Percentiles rank a stretch among this genome's conserved stretches.
Evolutionary conservation across 345 rosid genomes (phyloP).

Genomic region (Brassica juncea): DNA sequence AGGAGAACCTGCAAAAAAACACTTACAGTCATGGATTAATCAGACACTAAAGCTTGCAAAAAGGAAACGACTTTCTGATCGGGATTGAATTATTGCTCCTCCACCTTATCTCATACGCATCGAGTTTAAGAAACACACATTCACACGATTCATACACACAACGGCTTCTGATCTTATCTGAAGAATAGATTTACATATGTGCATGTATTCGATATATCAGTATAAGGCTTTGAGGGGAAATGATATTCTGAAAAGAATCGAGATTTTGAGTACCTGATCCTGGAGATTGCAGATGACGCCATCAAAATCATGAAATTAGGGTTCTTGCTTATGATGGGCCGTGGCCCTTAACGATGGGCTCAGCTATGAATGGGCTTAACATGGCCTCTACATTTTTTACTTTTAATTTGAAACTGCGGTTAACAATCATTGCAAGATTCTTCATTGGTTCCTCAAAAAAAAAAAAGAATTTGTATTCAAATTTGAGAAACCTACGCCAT

Average conservation of each 20-base stretch:
- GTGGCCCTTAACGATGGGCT: not conserved
- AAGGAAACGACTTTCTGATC: conserved; percentile 17
- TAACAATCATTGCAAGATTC: no score
- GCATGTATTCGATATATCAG: not conserved
- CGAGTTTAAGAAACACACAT: not conserved
- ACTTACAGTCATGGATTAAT: conserved; percentile 34
- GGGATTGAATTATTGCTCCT: not conserved
- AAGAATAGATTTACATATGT: not conserved
- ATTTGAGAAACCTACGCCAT: not conserved
- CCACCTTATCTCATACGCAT: not conserved
- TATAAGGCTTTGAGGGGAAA: not conserved
- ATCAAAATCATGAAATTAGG: conserved; percentile 25
- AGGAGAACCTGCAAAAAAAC: not conserved
- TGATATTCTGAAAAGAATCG: not conserved
- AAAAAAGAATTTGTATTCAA: not conserved
- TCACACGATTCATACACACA: conserved; percentile 7
- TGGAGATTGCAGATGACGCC: conserved; percentile 5
- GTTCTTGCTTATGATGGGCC: conserved; percentile 32
- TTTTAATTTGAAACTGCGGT: no score
- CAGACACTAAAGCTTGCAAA: not conserved
- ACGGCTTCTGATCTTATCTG: conserved; percentile 28
- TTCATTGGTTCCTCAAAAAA: not conserved
- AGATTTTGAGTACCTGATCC: conserved; percentile 14
- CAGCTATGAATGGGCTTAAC: not conserved
- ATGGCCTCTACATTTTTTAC: not conserved